A percentile compares a stretch with the other conserved stretches of the same genome.
These are phyloP conservation scores for Leishmania amazonensis DNA, from an alignment of 208 protist species.

Conservation along the genomic window DNA sequence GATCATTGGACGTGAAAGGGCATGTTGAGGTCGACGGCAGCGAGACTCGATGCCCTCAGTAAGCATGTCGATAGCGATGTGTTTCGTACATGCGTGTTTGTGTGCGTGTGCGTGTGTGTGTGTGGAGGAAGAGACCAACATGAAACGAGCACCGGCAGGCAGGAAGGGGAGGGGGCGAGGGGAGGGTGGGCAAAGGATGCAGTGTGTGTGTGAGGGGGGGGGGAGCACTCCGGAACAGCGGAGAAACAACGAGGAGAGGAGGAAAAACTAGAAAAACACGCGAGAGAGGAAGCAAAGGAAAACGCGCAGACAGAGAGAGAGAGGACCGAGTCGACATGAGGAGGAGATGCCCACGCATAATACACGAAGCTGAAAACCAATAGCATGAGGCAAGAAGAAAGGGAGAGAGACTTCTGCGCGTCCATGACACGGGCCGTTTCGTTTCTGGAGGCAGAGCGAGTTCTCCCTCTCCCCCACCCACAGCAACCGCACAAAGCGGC, in stretches of 20 bases:
- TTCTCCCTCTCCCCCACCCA: too few species aligned
- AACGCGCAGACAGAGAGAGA: too few species aligned
- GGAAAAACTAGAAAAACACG: too few species aligned
- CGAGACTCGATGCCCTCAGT: neutral
- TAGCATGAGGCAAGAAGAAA: too few species aligned
- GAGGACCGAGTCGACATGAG: too few species aligned
- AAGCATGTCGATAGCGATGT: neutral
- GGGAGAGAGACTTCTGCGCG: neutral
- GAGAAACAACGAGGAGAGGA: neutral
- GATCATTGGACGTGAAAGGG: neutral
- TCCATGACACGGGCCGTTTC: neutral
- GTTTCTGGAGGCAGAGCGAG: neutral
- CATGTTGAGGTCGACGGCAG: neutral
- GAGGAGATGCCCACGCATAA: too few species aligned
- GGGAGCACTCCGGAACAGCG: too few species aligned
- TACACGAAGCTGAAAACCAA: too few species aligned
- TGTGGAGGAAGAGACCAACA: neutral
- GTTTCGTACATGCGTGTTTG: neutral
- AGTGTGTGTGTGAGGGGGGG: too few species aligned
- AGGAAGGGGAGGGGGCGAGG: neutral
- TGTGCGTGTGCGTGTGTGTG: neutral
- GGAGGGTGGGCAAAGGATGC: neutral
- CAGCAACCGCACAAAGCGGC: neutral
- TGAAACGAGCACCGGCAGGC: neutral
- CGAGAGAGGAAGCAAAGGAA: too few species aligned